Evolutionary conservation across 2,329 filamentous ascomycete species (phyloP).

Genomic region (Acrocalymma vagum): DNA sequence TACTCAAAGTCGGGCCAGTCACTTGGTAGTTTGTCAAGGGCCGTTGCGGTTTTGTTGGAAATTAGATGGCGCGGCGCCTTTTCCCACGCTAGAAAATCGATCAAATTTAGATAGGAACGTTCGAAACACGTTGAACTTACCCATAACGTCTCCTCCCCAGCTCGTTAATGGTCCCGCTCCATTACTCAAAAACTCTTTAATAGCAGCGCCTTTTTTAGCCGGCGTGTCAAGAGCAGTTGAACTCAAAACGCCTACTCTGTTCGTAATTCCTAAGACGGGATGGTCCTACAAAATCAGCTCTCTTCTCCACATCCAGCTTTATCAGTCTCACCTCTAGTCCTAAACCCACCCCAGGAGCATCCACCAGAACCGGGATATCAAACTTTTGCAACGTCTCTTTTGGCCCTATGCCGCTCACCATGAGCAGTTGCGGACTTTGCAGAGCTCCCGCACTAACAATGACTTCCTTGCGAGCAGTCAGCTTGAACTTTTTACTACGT

Average conservation of each 20-base stretch:
- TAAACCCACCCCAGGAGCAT: conserved; percentile 31
- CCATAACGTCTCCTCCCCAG: conserved; percentile 22
- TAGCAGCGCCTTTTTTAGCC: conserved; percentile 13
- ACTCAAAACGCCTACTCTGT: conserved; percentile 15
- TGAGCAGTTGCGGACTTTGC: conserved; percentile 48
- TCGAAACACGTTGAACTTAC: conserved; percentile 6
- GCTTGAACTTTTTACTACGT: conserved; percentile 10
- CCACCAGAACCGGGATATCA: conserved; percentile 26
- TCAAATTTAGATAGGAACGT: no score
- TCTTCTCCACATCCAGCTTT: neutral
- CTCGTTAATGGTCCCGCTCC: conserved; percentile 19
- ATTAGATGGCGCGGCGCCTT: conserved; percentile 26
- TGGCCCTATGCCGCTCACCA: conserved; percentile 49
- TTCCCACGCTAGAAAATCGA: conserved; percentile 21
- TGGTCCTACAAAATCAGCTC: conserved; percentile 29
- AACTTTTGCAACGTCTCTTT: conserved; percentile 25
- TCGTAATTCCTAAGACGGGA: conserved; percentile 26
- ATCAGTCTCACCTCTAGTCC: conserved; percentile 25
- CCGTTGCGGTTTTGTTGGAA: conserved; percentile 25
- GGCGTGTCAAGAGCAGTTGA: conserved; percentile 17
- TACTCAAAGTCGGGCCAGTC: conserved; percentile 41
- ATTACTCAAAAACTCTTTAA: conserved; percentile 9
- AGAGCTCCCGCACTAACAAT: conserved; percentile 45
- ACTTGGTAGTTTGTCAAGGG: conserved; percentile 22
- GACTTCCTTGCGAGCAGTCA: conserved; percentile 35